Evolutionary conservation across 176 grass and related monocot genomes (phyloP).

Genomic region (Oryza officinalis): DNA sequence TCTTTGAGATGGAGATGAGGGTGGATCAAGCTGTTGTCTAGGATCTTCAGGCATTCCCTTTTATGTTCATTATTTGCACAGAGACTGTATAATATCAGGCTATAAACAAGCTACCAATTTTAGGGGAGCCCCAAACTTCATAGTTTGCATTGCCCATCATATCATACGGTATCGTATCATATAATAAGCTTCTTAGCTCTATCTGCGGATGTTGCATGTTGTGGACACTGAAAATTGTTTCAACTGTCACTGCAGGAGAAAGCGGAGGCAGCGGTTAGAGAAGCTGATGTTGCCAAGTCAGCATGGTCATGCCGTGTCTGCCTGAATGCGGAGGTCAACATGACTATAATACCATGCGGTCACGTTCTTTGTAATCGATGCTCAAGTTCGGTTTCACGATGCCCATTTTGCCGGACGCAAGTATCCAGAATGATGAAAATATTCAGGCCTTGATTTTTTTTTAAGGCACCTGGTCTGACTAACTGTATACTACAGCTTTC

Average conservation of each 20-base stretch:
- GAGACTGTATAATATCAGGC: not conserved
- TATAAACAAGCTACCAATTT: not conserved
- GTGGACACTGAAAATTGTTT: constrained; percentile 15
- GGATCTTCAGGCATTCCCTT: not conserved
- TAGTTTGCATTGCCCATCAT: not conserved
- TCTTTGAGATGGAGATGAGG: not conserved
- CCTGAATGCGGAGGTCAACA: constrained; percentile 72
- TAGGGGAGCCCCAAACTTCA: not conserved
- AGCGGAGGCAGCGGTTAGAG: constrained; percentile 67
- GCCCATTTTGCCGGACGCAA: constrained; percentile 87
- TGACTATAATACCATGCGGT: constrained; percentile 82
- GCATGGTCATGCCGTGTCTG: constrained; percentile 94
- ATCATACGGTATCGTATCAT: not conserved
- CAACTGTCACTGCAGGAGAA: constrained; percentile 63
- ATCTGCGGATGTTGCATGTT: not conserved
- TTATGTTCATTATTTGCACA: not conserved
- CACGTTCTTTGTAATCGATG: constrained; percentile 85
- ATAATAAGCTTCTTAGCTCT: not conserved
- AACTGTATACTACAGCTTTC: not conserved
- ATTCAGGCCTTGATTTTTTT: constrained; percentile 68
- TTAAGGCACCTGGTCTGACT: not conserved
- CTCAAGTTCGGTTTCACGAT: constrained; percentile 73
- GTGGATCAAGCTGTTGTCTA: not conserved
- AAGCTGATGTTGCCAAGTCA: constrained; percentile 76
- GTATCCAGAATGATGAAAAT: constrained; percentile 86